A percentile compares a stretch with the other conserved stretches of the same genome.
Evolutionary conservation across 2,329 filamentous ascomycete species (phyloP).

Genomic region (Colletotrichum plurivorum): DNA sequence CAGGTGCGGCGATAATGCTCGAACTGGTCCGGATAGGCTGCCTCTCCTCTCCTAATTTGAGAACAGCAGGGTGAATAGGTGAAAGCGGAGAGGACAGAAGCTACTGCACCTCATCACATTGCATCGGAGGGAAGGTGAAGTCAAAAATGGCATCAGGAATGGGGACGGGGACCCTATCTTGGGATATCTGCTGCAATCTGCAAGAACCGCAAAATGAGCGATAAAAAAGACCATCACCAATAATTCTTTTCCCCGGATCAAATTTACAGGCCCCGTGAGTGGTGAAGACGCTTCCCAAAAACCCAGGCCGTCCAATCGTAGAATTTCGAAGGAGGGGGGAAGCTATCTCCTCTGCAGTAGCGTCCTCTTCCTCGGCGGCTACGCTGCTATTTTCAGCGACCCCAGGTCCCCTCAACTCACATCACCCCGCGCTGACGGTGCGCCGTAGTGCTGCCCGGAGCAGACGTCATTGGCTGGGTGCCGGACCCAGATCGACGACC

Average conservation of each 20-base stretch:
- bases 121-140: neutral
- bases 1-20: conserved; percentile 5
- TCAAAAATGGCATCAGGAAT: neutral
- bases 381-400: conserved; percentile 37
- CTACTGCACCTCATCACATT: conserved; percentile 25
- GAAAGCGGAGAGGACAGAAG: neutral
- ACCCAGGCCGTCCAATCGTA: conserved; percentile 30
- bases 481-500: conserved; percentile 26
- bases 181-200: neutral
- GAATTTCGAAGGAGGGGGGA: conserved; percentile 11
- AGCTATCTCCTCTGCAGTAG: conserved; percentile 20
- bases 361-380: conserved; percentile 29
- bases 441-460: neutral
- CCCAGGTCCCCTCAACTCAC: too few species aligned
- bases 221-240: neutral
- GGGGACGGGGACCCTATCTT: neutral
- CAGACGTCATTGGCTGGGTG: conserved; percentile 1
- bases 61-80: neutral
- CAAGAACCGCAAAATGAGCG: neutral
- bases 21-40: too few species aligned
- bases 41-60: conserved; percentile 1
- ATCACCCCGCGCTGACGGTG: neutral
- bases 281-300: too few species aligned
- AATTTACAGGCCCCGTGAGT: too few species aligned
- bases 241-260: too few species aligned